A percentile compares a stretch with the other conserved stretches of the same genome.
These are phyloP conservation scores for Candida insectalens DNA, from an alignment of 805 yeast genomes.

Conservation along the genomic window DNA sequence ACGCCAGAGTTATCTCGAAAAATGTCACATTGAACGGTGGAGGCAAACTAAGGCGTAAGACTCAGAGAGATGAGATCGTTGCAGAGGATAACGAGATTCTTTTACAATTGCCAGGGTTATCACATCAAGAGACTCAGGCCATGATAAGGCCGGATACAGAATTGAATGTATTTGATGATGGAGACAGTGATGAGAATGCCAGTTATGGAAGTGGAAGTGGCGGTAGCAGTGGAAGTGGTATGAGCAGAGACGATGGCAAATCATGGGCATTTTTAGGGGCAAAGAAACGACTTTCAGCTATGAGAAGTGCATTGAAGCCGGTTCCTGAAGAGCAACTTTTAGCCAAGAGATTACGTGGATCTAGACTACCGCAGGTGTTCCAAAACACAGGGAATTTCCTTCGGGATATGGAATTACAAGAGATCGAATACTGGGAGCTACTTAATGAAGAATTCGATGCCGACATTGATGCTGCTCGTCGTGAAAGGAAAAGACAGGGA, in stretches of 20 bases:
- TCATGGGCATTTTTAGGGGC: constrained; percentile 6
- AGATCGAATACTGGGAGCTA: constrained; percentile 22
- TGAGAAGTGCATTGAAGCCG: constrained; percentile 20
- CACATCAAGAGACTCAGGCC: constrained; percentile 11
- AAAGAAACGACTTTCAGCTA: constrained; percentile 16
- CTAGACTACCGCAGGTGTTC: constrained; percentile 18
- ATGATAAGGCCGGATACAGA: constrained; percentile 3
- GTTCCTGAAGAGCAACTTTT: constrained; percentile 16
- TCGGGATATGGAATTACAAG: constrained; percentile 18
- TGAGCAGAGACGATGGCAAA: not conserved
- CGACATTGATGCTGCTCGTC: constrained; percentile 12
- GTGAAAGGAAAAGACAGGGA: constrained; percentile 4
- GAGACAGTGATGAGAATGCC: not conserved
- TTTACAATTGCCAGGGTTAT: constrained; percentile 15
- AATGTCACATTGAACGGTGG: not conserved
- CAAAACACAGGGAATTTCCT: constrained; percentile 19
- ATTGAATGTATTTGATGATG: not conserved
- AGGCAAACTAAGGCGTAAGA: not conserved
- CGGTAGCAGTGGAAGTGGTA: not conserved
- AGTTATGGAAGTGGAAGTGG: not conserved
- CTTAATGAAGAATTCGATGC: constrained; percentile 24
- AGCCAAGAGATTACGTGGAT: constrained; percentile 12
- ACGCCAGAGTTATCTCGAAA: not conserved
- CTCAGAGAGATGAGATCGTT: not conserved
- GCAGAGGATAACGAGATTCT: constrained; percentile 7